Evolutionary conservation across 169 alveolate genomes (phyloP).

Genomic region (Plasmodium berghei): DNA sequence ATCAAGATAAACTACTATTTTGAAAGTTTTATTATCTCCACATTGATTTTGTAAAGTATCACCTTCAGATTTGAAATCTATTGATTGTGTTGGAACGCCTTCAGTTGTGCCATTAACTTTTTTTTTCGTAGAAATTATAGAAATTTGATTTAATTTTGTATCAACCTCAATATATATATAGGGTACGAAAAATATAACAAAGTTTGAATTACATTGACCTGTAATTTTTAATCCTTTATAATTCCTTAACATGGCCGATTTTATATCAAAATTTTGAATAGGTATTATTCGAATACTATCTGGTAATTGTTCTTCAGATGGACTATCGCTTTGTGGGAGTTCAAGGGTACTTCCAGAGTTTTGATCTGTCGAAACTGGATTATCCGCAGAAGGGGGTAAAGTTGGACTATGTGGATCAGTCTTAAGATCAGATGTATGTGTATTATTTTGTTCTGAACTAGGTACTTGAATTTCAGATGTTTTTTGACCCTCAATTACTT

Average conservation of each 20-base stretch:
- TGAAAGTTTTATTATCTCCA: conserved; percentile 10
- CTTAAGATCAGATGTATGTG: too few relatives aligned
- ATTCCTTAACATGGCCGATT: conserved; percentile 15
- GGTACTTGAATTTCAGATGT: too few relatives aligned
- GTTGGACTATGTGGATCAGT: too few relatives aligned
- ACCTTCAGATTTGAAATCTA: background rate
- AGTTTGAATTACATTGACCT: conserved; percentile 10
- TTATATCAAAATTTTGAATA: background rate
- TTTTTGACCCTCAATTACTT: too few relatives aligned
- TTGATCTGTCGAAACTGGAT: too few relatives aligned
- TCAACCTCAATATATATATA: conserved; percentile 6
- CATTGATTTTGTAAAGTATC: background rate
- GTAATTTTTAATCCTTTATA: conserved; percentile 18
- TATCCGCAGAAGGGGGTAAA: too few relatives aligned
- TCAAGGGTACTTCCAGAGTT: too few relatives aligned
- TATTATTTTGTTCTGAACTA: too few relatives aligned
- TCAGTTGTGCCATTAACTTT: background rate
- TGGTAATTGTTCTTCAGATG: too few relatives aligned
- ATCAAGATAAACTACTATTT: background rate
- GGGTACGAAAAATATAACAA: conserved; percentile 11
- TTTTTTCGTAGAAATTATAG: background rate
- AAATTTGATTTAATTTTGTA: conserved; percentile 7
- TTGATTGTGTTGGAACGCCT: background rate
- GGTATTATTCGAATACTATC: too few relatives aligned
- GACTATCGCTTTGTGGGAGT: too few relatives aligned